phyloP scores from a whole-genome alignment of 306 rosid species.

The Rubus parviflorus region DNA sequence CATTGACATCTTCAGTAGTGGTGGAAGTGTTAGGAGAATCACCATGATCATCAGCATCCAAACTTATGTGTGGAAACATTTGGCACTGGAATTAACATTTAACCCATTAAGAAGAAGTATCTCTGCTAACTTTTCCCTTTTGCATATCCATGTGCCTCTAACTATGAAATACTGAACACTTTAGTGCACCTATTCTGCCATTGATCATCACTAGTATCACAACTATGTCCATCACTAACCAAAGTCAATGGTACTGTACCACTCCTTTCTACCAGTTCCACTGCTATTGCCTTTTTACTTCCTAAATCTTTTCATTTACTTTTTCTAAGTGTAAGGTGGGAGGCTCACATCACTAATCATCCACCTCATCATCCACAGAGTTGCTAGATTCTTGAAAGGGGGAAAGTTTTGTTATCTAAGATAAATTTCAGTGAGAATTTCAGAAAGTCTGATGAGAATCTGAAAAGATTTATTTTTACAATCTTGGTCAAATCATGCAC shows the following conservation, averaged over 20 bases:
- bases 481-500: background rate
- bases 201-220: background rate
- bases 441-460: background rate
- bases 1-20: background rate
- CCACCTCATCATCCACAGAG: background rate
- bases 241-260: background rate
- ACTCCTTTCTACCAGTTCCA: background rate
- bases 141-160: background rate
- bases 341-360: background rate
- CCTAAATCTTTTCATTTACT: background rate
- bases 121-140: background rate
- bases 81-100: background rate
- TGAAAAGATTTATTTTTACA: background rate
- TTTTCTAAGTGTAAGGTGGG: background rate
- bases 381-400: background rate
- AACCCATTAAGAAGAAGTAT: background rate
- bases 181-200: background rate
- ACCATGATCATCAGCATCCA: background rate
- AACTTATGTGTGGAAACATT: background rate
- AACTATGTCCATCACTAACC: background rate
- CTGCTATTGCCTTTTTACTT: background rate
- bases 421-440: background rate
- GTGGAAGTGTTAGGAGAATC: background rate
- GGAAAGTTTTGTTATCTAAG: background rate
- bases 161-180: background rate